phyloP scores from a whole-genome alignment of 208 protist genomes.

The Jaenimonas drosophilae region DNA sequence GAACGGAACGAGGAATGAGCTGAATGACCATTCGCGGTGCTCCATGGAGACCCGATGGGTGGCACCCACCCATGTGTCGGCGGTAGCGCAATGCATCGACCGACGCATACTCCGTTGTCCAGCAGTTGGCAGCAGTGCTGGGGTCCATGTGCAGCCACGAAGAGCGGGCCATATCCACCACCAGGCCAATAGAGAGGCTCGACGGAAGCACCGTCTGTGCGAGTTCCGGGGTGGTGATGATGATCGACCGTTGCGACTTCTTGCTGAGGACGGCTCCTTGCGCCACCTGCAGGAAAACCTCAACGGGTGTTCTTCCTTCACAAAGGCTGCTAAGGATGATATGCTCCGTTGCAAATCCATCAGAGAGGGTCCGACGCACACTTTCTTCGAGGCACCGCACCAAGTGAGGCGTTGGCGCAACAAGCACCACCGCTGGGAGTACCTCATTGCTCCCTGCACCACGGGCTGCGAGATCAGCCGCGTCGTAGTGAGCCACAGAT shows the following conservation, averaged over 20 bases:
- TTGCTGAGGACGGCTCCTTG: conserved; percentile 10
- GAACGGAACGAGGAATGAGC: conserved; percentile 68
- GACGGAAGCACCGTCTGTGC: conserved; percentile 60
- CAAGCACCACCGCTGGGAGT: conserved; percentile 14
- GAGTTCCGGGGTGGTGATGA: conserved; percentile 47
- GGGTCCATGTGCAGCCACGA: conserved; percentile 34
- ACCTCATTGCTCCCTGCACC: not conserved
- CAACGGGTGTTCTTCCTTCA: conserved; percentile 9
- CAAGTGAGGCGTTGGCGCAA: conserved; percentile 18
- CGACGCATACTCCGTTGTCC: conserved; percentile 40
- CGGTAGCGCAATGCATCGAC: conserved; percentile 49
- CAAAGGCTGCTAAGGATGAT: no score
- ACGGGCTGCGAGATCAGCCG: conserved; percentile 24
- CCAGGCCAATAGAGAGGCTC: conserved; percentile 41
- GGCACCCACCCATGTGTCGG: conserved; percentile 19
- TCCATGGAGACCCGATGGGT: no score
- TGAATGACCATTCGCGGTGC: conserved; percentile 51
- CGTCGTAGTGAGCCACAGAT: conserved; percentile 39
- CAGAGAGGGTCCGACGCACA: no score
- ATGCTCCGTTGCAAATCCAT: no score
- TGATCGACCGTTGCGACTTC: no score
- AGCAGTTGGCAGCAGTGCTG: conserved; percentile 23
- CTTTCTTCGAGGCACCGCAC: conserved; percentile 2
- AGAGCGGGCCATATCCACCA: conserved; percentile 71
- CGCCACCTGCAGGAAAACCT: conserved; percentile 12